These are phyloP conservation scores for Microglena sp. DNA, from an alignment of 139 green algal genomes.

Conservation along the genomic window DNA sequence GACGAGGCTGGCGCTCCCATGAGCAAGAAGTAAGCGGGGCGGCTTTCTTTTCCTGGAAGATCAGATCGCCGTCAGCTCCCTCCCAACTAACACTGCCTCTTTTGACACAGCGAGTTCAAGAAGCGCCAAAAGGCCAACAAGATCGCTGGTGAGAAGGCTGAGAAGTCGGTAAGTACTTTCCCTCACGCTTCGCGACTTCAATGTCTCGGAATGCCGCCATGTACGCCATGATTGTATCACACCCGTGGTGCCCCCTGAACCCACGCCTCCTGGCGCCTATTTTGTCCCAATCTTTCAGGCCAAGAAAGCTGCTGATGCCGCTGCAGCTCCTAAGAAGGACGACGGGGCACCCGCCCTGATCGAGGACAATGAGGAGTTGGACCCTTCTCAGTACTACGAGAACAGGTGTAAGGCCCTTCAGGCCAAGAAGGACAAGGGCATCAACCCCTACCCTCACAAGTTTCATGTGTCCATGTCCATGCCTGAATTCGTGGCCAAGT, in stretches of 20 bases:
- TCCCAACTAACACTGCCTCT: background rate
- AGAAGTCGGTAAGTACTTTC: constrained; percentile 65
- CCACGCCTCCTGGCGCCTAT: too few relatives aligned
- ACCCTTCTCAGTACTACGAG: constrained; percentile 85
- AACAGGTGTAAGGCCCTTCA: constrained; percentile 67
- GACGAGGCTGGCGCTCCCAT: constrained; percentile 74
- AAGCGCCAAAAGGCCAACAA: constrained; percentile 64
- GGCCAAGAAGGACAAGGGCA: constrained; percentile 62
- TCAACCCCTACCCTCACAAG: constrained; percentile 98
- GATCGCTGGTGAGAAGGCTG: constrained; percentile 63
- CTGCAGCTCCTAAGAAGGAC: constrained; percentile 21
- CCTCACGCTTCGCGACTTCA: background rate
- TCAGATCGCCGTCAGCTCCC: background rate
- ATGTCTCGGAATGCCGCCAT: background rate
- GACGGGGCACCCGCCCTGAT: constrained; percentile 20
- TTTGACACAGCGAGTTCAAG: constrained; percentile 78
- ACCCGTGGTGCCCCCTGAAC: background rate
- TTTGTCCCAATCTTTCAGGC: too few relatives aligned
- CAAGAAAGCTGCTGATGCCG: constrained; percentile 52
- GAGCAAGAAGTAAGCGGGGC: constrained; percentile 70
- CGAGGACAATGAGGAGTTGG: constrained; percentile 66
- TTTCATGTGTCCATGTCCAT: constrained; percentile 73
- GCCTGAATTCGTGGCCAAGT: constrained; percentile 75
- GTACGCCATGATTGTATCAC: background rate
- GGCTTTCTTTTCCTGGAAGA: background rate